phyloP scores from a whole-genome alignment of 2,329 filamentous ascomycete genomes.

The Fusarium algeriense region DNA sequence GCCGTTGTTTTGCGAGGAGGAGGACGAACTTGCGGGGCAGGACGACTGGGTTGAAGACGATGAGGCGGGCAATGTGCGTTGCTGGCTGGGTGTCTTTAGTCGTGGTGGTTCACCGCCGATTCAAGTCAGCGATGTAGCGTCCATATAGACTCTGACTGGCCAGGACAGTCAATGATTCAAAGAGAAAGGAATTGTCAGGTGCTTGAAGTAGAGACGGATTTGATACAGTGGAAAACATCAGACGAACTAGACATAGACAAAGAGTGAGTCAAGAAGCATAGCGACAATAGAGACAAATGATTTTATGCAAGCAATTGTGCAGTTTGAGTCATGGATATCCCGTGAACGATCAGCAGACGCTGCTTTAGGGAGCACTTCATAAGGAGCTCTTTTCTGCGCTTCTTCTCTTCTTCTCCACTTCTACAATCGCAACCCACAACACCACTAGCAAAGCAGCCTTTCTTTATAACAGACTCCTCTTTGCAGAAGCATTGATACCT shows the following conservation, averaged over 20 bases:
- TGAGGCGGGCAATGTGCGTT: constrained; percentile 65
- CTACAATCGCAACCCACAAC: neutral
- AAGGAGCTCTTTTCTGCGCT: constrained; percentile 10
- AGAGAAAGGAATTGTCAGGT: constrained; percentile 1
- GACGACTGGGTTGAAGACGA: constrained; percentile 78
- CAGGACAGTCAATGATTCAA: neutral
- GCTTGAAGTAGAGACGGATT: constrained; percentile 10
- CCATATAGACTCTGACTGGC: neutral
- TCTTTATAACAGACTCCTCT: neutral
- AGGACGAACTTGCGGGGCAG: constrained; percentile 73
- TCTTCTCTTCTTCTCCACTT: constrained; percentile 4
- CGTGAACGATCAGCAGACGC: constrained; percentile 29
- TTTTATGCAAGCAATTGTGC: constrained; percentile 10
- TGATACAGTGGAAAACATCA: neutral
- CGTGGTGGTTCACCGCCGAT: constrained; percentile 47
- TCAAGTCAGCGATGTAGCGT: constrained; percentile 19
- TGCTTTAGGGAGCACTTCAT: constrained; percentile 2
- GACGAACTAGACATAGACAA: constrained; percentile 21
- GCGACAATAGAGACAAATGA: constrained; percentile 11
- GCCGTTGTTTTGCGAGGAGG: constrained; percentile 65
- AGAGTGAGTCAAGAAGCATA: constrained; percentile 9
- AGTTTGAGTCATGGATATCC: constrained; percentile 31
- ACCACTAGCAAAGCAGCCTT: neutral
- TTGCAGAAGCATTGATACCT: neutral
- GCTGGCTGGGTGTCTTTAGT: constrained; percentile 76